A percentile compares a stretch with the other conserved stretches of the same genome.
Conservation (phyloP, 495 filamentous ascomycete species). For the Trichocladium antarcticum region DNA sequence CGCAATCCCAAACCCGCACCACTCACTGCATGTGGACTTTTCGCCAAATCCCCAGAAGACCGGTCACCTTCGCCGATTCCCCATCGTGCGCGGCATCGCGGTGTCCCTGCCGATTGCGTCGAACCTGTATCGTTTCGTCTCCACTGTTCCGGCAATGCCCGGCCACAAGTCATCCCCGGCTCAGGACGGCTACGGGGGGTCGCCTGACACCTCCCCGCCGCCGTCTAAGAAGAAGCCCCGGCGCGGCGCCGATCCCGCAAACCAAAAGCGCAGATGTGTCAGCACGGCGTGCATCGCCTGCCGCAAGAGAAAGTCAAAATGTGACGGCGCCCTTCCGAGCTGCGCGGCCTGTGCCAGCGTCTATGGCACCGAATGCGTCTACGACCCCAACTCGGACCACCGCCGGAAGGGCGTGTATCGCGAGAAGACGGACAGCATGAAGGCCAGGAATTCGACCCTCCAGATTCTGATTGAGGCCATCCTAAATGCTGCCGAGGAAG, state of each 20-base stretch:
- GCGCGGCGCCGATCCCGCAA: slow-evolving; percentile 38
- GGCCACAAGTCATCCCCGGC: neutral
- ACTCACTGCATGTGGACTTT: too few species aligned
- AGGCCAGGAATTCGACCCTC: slow-evolving; percentile 76
- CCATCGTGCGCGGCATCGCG: slow-evolving; percentile 2
- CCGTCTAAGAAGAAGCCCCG: slow-evolving; percentile 41
- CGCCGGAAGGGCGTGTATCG: slow-evolving; percentile 94
- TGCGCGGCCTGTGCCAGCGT: slow-evolving; percentile 93
- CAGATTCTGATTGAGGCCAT: slow-evolving; percentile 89
- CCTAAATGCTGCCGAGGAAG: slow-evolving; percentile 75
- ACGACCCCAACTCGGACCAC: slow-evolving; percentile 93
- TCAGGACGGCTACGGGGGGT: slow-evolving; percentile 24
- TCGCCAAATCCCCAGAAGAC: neutral
- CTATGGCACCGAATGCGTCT: slow-evolving; percentile 85
- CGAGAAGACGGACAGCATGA: slow-evolving; percentile 82
- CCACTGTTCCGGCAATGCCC: slow-evolving; percentile 1
- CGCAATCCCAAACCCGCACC: too few species aligned
- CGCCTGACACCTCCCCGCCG: slow-evolving; percentile 1
- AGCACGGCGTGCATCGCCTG: slow-evolving; percentile 91
- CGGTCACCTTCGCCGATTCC: neutral
- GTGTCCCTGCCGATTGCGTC: neutral
- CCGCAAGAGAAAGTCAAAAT: slow-evolving; percentile 85
- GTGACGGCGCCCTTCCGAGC: slow-evolving; percentile 83
- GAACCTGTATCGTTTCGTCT: neutral
- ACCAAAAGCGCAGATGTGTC: slow-evolving; percentile 74